Evolutionary conservation across 345 rosid genomes (phyloP).

Genomic region (Acer negundo): DNA sequence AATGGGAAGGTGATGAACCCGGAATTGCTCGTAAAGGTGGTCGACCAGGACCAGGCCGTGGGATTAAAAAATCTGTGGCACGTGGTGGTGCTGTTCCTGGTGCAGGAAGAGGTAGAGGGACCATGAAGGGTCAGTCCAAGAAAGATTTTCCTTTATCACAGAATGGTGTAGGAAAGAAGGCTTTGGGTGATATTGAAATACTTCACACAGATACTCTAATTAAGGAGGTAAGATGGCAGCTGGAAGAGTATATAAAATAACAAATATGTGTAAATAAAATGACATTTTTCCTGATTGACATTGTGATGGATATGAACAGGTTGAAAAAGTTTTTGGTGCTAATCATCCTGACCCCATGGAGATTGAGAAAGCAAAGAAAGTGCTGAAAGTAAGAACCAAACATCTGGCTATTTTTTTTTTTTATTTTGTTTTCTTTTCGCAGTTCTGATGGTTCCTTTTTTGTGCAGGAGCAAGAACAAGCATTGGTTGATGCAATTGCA

Average conservation of each 20-base stretch:
- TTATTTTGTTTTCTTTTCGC: background rate
- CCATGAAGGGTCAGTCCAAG: slow-evolving; percentile 46
- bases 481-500: slow-evolving; percentile 85
- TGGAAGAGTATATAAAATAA: slow-evolving; percentile 8
- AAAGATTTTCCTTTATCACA: slow-evolving; percentile 56
- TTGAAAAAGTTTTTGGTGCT: slow-evolving; percentile 76
- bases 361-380: slow-evolving; percentile 88
- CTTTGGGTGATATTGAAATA: slow-evolving; percentile 81
- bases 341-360: slow-evolving; percentile 67
- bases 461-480: slow-evolving; percentile 87
- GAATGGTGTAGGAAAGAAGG: slow-evolving; percentile 78
- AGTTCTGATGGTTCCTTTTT: slow-evolving; percentile 12
- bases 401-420: background rate
- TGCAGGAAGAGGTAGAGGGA: slow-evolving; percentile 85
- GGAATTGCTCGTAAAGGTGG: slow-evolving; percentile 71
- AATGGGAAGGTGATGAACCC: slow-evolving; percentile 85
- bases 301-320: slow-evolving; percentile 46
- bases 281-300: slow-evolving; percentile 13
- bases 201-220: slow-evolving; percentile 87
- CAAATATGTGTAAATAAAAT: background rate
- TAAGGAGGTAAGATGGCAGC: slow-evolving; percentile 63
- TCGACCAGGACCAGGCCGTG: slow-evolving; percentile 80
- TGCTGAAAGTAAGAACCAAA: slow-evolving; percentile 56
- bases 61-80: slow-evolving; percentile 59
- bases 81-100: slow-evolving; percentile 67